Conservation (phyloP, 805 yeast species). For the Candida morakotiae region DNA sequence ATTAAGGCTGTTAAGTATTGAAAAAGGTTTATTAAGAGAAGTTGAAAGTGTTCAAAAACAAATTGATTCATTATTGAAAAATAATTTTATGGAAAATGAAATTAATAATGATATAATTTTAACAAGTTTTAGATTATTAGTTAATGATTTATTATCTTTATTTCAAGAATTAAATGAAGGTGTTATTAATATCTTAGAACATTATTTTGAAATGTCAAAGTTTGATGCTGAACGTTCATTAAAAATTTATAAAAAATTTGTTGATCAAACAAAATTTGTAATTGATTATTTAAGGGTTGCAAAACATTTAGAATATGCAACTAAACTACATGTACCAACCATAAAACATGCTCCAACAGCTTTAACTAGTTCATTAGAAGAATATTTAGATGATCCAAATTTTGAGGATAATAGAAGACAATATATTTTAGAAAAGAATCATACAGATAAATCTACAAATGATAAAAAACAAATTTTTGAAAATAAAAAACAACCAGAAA, state of each 20-base stretch:
- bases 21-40: conserved; percentile 78
- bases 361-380: conserved; percentile 78
- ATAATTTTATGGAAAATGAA: conserved; percentile 75
- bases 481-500: neutral
- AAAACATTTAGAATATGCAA: conserved; percentile 78
- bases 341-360: conserved; percentile 97
- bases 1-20: conserved; percentile 60
- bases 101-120: conserved; percentile 79
- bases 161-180: conserved; percentile 95
- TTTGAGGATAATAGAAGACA: conserved; percentile 78
- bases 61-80: conserved; percentile 68
- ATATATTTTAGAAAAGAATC: conserved; percentile 64
- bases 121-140: conserved; percentile 81
- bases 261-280: conserved; percentile 80
- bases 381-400: conserved; percentile 81
- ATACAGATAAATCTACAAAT: conserved; percentile 16
- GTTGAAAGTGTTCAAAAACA: conserved; percentile 82
- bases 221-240: conserved; percentile 84
- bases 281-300: conserved; percentile 86
- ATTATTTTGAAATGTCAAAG: conserved; percentile 88
- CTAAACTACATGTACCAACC: conserved; percentile 90
- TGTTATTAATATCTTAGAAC: conserved; percentile 87
- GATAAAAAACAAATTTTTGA: conserved; percentile 3
- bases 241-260: conserved; percentile 78
- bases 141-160: conserved; percentile 80